Conservation (phyloP, 2,329 filamentous ascomycete species). For the Ophiosphaerella korrae region DNA sequence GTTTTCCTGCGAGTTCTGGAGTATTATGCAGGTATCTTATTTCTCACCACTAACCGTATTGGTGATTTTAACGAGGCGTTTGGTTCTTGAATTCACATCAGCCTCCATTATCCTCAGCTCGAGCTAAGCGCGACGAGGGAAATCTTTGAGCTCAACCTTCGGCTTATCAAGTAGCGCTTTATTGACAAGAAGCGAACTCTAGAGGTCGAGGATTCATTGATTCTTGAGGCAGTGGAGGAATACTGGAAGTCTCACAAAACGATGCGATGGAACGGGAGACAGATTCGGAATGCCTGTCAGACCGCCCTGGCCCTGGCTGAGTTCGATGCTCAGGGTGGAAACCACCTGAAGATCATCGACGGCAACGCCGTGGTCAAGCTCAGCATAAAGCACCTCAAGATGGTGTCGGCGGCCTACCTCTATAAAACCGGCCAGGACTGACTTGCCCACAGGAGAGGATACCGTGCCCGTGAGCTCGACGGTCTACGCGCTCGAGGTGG, state of each 20-base stretch:
- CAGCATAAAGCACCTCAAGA: too few relatives aligned
- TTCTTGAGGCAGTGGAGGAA: too few relatives aligned
- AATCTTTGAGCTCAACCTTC: neutral
- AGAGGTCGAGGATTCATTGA: too few relatives aligned
- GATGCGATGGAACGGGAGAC: neutral
- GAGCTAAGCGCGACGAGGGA: conserved; percentile 5
- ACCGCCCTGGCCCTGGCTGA: conserved; percentile 24
- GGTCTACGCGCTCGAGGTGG: too few relatives aligned
- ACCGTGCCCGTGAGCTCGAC: too few relatives aligned
- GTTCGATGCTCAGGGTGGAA: neutral
- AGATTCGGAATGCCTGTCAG: conserved; percentile 28
- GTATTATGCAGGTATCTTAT: conserved; percentile 36
- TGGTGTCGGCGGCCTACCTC: too few relatives aligned
- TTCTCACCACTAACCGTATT: conserved; percentile 17
- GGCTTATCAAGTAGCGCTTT: neutral
- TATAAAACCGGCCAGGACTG: too few relatives aligned
- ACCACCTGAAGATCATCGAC: too few relatives aligned
- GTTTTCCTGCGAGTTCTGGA: conserved; percentile 44
- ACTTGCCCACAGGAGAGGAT: too few relatives aligned
- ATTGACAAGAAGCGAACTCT: too few relatives aligned
- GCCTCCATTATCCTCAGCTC: conserved; percentile 16
- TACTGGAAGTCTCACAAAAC: too few relatives aligned
- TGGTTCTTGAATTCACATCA: conserved; percentile 23
- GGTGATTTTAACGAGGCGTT: conserved; percentile 28
- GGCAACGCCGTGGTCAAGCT: too few relatives aligned